These are phyloP conservation scores for Acidomyces sp. DNA, from an alignment of 495 filamentous ascomycete genomes.

Conservation along the genomic window DNA sequence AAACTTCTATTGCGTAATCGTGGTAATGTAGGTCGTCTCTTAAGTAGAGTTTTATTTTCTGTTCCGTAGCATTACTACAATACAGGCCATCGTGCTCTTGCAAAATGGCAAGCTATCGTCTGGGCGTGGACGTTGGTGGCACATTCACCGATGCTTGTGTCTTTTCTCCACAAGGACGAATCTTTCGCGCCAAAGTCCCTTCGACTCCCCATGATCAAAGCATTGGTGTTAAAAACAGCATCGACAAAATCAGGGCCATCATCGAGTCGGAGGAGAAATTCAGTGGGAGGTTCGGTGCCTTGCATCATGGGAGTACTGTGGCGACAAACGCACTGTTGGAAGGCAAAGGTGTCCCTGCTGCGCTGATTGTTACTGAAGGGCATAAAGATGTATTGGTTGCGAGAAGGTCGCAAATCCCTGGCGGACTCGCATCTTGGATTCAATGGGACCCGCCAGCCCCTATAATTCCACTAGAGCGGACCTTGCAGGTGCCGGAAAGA, in stretches of 20 bases:
- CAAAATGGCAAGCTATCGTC: too few species aligned
- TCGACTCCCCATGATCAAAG: conserved; percentile 37
- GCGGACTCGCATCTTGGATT: conserved; percentile 37
- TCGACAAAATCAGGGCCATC: conserved; percentile 27
- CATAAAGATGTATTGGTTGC: conserved; percentile 29
- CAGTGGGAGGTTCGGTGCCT: conserved; percentile 23
- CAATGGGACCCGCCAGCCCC: conserved; percentile 36
- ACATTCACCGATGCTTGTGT: conserved; percentile 41
- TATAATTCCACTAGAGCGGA: conserved; percentile 37
- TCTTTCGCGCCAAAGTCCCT: conserved; percentile 36
- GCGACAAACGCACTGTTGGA: conserved; percentile 23
- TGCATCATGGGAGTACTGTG: conserved; percentile 23
- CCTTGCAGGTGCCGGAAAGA: conserved; percentile 37
- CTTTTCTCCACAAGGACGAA: conserved; percentile 32
- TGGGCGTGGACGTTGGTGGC: conserved; percentile 18
- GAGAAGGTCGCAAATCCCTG: conserved; percentile 39
- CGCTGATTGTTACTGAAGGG: conserved; percentile 21
- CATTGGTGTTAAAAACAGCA: conserved; percentile 36
- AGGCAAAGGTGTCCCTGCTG: conserved; percentile 22
- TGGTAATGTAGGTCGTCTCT: too few species aligned
- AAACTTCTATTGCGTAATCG: too few species aligned
- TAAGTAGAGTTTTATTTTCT: too few species aligned
- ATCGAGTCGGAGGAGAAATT: conserved; percentile 21
- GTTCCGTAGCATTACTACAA: too few species aligned
- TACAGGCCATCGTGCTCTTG: too few species aligned